Evolutionary conservation across 257 asterid genomes (phyloP), one percentile per base, ranked within the genome.

Genomic region (Capsicum rhomboideum): DNA sequence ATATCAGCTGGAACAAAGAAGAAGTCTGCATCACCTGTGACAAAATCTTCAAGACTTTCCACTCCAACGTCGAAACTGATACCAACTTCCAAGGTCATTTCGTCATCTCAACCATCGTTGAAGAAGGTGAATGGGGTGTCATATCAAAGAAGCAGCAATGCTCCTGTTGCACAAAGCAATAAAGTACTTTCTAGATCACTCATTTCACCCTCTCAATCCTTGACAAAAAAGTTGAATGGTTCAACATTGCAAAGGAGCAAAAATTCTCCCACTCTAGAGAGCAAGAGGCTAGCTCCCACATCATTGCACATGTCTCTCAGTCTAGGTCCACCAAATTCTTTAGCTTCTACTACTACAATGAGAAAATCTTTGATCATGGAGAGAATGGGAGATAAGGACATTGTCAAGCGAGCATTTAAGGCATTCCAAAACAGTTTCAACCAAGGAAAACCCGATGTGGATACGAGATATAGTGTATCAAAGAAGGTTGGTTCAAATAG

Each of bases 301-400:
- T 92, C 98, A 69, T 84, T 96, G 86, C 98, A 96, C 89, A 92
- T 90, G 98, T 94, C 98, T 81, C 92, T 92, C 66, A 94, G 89
- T 86, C 87, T 93, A 92, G 96, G 93, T 63, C 90, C 93, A 2
- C 69, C 88, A 17, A 89, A 88, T 71, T 85, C 93, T 61, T 82
- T 86, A 31, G 83, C 87, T 79, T 83, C 87, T 86, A 72, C 78
- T 54, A 72, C 92, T 26, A 82, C 90, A 87, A 89, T 89, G 61
- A 86, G 98, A 67, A 94, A 91, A 89, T 94, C 99, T 66, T 87
- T 91, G 91, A 96, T 96, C 72, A 94, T 96, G 99, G 99, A 94
- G 86, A 88, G 84, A 74, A 93, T 96, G 98, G 99, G 98, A 88
- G 98, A 96, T 87, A 94, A 96, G 92, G 99, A 94, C 87, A 94